Conservation (phyloP, 108 stramenopile genomes). For the Fistulifera pelliculosa region DNA sequence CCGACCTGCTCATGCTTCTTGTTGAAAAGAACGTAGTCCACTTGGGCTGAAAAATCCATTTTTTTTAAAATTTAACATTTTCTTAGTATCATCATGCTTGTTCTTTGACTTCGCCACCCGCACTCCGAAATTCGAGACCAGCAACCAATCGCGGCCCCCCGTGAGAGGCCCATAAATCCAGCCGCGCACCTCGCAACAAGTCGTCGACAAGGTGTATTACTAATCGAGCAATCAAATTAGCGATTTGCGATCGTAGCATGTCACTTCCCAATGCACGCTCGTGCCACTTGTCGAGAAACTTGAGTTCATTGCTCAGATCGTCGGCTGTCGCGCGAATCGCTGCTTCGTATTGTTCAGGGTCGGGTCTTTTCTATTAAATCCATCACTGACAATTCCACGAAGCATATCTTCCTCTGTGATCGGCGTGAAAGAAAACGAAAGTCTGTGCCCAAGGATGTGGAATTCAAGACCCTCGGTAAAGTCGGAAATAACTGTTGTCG, state of each 20-base stretch:
- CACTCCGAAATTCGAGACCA: constrained; percentile 59
- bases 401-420: constrained; percentile 78
- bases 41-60: background rate
- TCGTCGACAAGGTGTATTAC: constrained; percentile 80
- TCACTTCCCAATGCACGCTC: constrained; percentile 77
- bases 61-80: no score
- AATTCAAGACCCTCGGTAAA: constrained; percentile 76
- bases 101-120: no score
- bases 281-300: constrained; percentile 79
- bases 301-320: constrained; percentile 62
- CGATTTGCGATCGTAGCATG: constrained; percentile 70
- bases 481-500: constrained; percentile 69
- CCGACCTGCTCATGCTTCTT: constrained; percentile 16
- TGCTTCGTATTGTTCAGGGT: constrained; percentile 73
- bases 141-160: constrained; percentile 76
- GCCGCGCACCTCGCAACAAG: constrained; percentile 63
- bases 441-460: constrained; percentile 70
- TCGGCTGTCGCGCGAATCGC: constrained; percentile 75
- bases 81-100: no score
- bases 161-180: constrained; percentile 83
- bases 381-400: constrained; percentile 41
- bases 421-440: constrained; percentile 78
- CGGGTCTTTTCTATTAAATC: constrained; percentile 48
- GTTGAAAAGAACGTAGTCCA: constrained; percentile 12
- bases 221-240: constrained; percentile 77